phyloP scores from a whole-genome alignment of 2,329 filamentous ascomycete genomes.

The Xylariaceae sp. region DNA sequence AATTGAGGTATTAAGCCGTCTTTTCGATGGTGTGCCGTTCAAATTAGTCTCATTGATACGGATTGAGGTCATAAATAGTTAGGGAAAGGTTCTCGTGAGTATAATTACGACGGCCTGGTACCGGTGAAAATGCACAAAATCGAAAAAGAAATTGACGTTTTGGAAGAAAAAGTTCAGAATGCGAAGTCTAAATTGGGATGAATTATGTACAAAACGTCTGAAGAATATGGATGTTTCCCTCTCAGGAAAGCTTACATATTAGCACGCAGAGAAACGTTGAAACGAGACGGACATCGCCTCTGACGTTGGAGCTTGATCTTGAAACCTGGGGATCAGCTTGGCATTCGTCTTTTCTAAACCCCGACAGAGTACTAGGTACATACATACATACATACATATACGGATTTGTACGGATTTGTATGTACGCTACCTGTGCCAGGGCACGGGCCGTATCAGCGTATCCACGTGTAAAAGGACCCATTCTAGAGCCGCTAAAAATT shows the following conservation, averaged over 20 bases:
- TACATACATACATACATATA: no score
- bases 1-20: not conserved
- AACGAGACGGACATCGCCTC: constrained; percentile 11
- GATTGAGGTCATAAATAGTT: not conserved
- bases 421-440: no score
- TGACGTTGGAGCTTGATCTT: constrained; percentile 19
- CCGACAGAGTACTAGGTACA: no score
- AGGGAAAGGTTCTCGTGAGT: no score
- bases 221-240: not conserved
- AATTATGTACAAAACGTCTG: not conserved
- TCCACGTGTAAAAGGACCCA: no score
- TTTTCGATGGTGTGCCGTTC: not conserved
- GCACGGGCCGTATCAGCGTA: not conserved
- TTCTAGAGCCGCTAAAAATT: no score
- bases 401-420: no score
- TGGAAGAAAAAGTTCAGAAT: no score
- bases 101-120: no score
- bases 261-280: constrained; percentile 6
- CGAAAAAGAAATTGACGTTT: not conserved
- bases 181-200: no score
- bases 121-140: not conserved
- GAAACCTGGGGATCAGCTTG: constrained; percentile 26
- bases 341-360: constrained; percentile 8
- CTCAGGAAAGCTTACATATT: not conserved
- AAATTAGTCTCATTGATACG: not conserved